Base-by-base conservation (phyloP, 441 rosid species). In the Jatropha podagrica region DNA sequence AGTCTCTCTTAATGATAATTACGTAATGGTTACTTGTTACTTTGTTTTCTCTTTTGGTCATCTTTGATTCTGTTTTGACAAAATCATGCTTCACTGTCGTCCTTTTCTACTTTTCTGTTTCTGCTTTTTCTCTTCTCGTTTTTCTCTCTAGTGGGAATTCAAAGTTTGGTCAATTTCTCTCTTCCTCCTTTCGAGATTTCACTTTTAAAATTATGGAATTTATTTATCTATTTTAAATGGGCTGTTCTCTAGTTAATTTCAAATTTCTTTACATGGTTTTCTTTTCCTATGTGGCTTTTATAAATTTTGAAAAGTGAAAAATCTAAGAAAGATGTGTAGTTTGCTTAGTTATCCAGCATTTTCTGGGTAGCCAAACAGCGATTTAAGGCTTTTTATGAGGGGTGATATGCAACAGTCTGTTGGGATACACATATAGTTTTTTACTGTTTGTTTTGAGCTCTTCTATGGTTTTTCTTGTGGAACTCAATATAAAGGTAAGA, bases 21-120 rank as follows among this genome's bases (percentile, higher is more conserved):
- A 69, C 72, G 66, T 65, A 71, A 69, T 69, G 73, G 78, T 79
- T 64, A 68, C 72, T 75, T 76, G 78, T 76, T 72, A 68, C 75
- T 62, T 72, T 76, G 15, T 60, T 48, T 59, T 80, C 52, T 73
- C 65, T 77, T 68, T 72, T 54, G 70, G 46, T 40, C 56, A 69
- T 74, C 65, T 80, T 75, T 76, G 81, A 77, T 83, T 80, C 74
- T 83, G 74, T 79, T 75, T 78, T 79, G 83, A 81, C 81, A 85
- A 83, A 77, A 76, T 76, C 81, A 74, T 79, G 61, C 85, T 79
- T 85, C 79, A 80, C 66, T 77, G 79, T 84, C 83, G 86, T 85
- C 90, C 77, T 77, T 83, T 82, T 79, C 78, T 80, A 76, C 86
- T 81, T 87, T 86, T 77, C 69, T 78, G 68, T 71, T 76, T 73